These are phyloP conservation scores for Salmacisia buchloeana DNA, from an alignment of 1,284 basidiomycete genomes.

Conservation along the genomic window DNA sequence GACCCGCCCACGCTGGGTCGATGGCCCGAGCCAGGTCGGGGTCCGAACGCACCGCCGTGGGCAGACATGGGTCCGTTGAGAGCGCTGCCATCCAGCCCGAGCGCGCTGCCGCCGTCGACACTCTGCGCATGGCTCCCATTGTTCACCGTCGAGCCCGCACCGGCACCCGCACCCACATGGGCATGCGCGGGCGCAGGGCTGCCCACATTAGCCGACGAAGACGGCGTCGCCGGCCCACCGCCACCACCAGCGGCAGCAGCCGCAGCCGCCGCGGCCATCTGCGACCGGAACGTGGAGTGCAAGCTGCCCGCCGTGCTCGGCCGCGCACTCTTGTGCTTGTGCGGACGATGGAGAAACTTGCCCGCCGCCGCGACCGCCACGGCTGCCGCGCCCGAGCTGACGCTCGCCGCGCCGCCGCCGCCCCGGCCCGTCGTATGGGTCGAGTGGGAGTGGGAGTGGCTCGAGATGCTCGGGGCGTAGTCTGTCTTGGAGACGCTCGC, in stretches of 20 bases:
- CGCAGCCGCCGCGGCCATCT: constrained; percentile 25
- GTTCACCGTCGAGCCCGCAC: too few species aligned
- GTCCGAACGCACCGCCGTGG: too few species aligned
- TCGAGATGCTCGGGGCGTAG: too few species aligned
- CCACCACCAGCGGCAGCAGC: not conserved
- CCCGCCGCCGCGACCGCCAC: constrained; percentile 37
- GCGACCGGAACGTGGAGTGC: constrained; percentile 21
- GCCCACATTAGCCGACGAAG: not conserved
- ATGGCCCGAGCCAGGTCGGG: not conserved
- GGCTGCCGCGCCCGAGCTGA: constrained; percentile 19
- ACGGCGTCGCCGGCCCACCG: not conserved
- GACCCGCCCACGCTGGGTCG: constrained; percentile 5
- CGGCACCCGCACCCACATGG: too few species aligned
- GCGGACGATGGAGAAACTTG: constrained; percentile 35
- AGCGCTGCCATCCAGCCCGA: too few species aligned
- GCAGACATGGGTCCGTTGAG: too few species aligned
- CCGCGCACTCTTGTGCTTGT: constrained; percentile 20
- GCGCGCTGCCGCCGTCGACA: not conserved
- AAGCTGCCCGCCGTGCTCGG: constrained; percentile 33
- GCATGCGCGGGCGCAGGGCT: too few species aligned
- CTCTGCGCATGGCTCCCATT: too few species aligned
- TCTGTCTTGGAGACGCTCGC: not conserved
- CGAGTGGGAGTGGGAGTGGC: not conserved
- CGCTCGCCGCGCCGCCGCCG: constrained; percentile 11
- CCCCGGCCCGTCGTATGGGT: not conserved